A percentile compares a stretch with the other conserved stretches of the same genome.
Evolutionary conservation across 257 asterid genomes (phyloP).

Genomic region (Lithospermum erythrorhizon): DNA sequence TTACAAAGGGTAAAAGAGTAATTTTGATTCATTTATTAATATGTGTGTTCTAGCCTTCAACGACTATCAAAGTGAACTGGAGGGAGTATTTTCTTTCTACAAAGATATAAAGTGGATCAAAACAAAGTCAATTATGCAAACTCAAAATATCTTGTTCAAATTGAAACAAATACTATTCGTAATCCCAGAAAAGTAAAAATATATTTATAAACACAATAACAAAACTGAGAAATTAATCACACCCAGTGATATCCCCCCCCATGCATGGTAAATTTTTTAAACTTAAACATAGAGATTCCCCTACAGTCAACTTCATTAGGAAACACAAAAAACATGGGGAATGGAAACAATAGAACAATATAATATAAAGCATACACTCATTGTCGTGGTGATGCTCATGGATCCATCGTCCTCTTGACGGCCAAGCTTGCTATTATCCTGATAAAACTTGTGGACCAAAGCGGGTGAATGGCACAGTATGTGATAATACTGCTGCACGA

Average conservation of each 20-base stretch:
- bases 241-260: background rate
- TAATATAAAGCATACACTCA: slow-evolving; percentile 41
- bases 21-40: no score
- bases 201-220: no score
- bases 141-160: no score
- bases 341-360: background rate
- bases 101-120: no score
- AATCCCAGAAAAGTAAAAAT: background rate
- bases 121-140: no score
- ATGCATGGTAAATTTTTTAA: no score
- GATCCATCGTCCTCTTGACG: slow-evolving; percentile 78
- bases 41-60: no score
- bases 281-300: background rate
- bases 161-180: background rate
- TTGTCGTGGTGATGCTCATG: slow-evolving; percentile 67
- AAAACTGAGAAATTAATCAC: background rate
- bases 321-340: background rate
- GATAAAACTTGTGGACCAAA: slow-evolving; percentile 64
- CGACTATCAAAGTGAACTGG: no score
- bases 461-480: slow-evolving; percentile 72
- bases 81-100: no score
- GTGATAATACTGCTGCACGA: slow-evolving; percentile 81
- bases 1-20: no score
- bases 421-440: slow-evolving; percentile 77
- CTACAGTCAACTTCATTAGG: background rate